Evolutionary conservation across 768 basidiomycete species (phyloP).

Genomic region (Cystoderma amianthinum): DNA sequence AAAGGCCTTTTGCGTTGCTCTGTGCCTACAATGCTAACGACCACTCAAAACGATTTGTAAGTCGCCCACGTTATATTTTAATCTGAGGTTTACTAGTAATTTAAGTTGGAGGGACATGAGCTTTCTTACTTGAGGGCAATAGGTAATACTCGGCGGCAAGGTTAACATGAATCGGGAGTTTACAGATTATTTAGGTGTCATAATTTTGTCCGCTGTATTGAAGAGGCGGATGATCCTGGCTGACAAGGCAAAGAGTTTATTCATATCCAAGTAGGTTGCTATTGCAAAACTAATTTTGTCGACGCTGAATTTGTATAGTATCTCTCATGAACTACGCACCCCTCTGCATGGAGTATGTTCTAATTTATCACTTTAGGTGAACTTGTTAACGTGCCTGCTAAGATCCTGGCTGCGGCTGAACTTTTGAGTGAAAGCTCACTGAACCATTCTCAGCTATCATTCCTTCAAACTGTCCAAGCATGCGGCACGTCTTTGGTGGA

Average conservation of each 20-base stretch:
- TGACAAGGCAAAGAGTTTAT: conserved; percentile 88
- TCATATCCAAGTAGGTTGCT: conserved; percentile 81
- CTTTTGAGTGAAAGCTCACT: conserved; percentile 81
- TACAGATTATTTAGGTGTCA: conserved; percentile 63
- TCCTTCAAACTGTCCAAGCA: conserved; percentile 88
- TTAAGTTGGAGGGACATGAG: conserved; percentile 86
- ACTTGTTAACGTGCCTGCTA: conserved; percentile 1
- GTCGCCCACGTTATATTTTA: conserved; percentile 11
- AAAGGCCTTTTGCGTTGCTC: conserved; percentile 83
- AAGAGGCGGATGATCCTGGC: conserved; percentile 91
- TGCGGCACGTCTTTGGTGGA: conserved; percentile 95
- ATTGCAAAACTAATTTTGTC: conserved; percentile 1
- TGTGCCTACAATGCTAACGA: conserved; percentile 88
- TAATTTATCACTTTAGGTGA: conserved; percentile 8
- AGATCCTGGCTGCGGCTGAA: conserved; percentile 91
- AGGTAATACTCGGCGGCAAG: conserved; percentile 29
- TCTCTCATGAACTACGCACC: conserved; percentile 87
- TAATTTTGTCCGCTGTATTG: conserved; percentile 87
- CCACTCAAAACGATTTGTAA: conserved; percentile 74
- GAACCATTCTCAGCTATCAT: conserved; percentile 75
- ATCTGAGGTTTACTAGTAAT: conserved; percentile 6
- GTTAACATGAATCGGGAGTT: conserved; percentile 2
- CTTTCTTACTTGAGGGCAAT: conserved; percentile 89
- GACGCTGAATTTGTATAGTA: too few relatives aligned
- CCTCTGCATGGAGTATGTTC: conserved; percentile 78